Base-by-base conservation (phyloP, 1,284 basidiomycete genomes). In the Ustilago sp. region DNA sequence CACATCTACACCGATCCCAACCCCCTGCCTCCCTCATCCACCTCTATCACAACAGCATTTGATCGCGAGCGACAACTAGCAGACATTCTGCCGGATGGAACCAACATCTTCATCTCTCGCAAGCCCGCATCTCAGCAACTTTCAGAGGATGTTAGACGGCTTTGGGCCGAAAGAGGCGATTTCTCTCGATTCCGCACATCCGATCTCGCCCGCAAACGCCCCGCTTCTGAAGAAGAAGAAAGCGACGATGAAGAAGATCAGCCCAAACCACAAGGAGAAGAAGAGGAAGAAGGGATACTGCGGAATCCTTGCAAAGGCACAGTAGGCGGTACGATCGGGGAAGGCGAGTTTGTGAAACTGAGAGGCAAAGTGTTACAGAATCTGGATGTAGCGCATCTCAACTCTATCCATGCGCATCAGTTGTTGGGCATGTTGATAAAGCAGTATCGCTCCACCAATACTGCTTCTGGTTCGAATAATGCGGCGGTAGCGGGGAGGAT, bases 141-240 rank as follows among this genome's bases (percentile, higher is more conserved):
- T 7, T 45, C 60, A 36, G 59, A 69, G n/a, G 70, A 69, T 28
- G 74, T 79, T 2, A 48, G 56, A n/a, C 63, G 73, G 12, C 54
- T 83, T 31, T 82, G 80, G 82, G 66, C 70, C 8, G 82, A 83
- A 62, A 66, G 82, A 1, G 82, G 82, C 17, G 82, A 83, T 45
- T 83, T 82, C 51, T 69, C 71, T 9, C 50, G 60, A 7, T 71
- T 82, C 32, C 58, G 55, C 12, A 65, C 58, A 1, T n/a, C 59
- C 6, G 64, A 60, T 5, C 43, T 76, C 51, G 9, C 2, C 19
- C 8, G 23, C 19, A 17, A 34, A 41, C 11, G 23, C 9, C 23
- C 23, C 19, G 1, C 23, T 15, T 32, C 8, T 15, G 50, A 47
- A 13, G 59, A 43, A 8, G 62, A 56, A 4, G 65, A 67, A 13